Base-by-base conservation (phyloP, 2,329 filamentous ascomycete genomes). In the Lasiodiplodia hormozganensis region DNA sequence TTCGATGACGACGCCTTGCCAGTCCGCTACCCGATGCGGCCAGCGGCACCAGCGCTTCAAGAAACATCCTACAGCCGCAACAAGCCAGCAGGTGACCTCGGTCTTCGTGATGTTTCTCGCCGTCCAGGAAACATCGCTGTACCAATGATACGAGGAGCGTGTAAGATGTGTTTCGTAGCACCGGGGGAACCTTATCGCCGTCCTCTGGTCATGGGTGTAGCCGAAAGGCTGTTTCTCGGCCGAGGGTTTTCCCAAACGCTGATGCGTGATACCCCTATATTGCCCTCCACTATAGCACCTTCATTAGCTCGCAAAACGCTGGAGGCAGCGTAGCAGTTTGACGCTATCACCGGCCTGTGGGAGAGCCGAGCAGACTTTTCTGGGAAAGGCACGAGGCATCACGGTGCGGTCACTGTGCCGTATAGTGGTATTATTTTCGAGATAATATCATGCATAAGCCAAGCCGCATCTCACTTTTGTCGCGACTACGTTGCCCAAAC, bases 371-470 rank as follows among this genome's bases (percentile, higher is more conserved):
- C 28, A 25, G 43, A 52, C 18, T 10, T 18, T 18, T 14, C 28
- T 7, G n/a, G 21, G n/a, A 18, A 34, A 18, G 23, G 28, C n/a
- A 51, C 38, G 14, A 5, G 31, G 38, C 8, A 34, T 62, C 57
- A 62, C 40, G 16, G 8, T 14, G 21, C 38, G 2, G 8, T 62
- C 25, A 49, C 58, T 28, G 31, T 31, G 57, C 57, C 60, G 36
- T 52, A 25, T 64, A 52, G 60, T 38, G 47, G 28, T 64, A 64
- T 64, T 64, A 64, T 64, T 64, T 52, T 64, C 43, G 60, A 64
- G 60, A 64, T 64, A 64, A 52, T 64, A 64, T 64, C 60, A 64
- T 64, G 60, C 60, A 64, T 64, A 64, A 64, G 60, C 60, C 60
- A 64, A 64, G 60, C 28, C 60, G 60, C 60, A 52, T 64, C 58